A percentile compares a stretch with the other conserved stretches of the same genome.
Conservation (phyloP, 352 stramenopile genomes). For the Globisporangium recalcitrans region DNA sequence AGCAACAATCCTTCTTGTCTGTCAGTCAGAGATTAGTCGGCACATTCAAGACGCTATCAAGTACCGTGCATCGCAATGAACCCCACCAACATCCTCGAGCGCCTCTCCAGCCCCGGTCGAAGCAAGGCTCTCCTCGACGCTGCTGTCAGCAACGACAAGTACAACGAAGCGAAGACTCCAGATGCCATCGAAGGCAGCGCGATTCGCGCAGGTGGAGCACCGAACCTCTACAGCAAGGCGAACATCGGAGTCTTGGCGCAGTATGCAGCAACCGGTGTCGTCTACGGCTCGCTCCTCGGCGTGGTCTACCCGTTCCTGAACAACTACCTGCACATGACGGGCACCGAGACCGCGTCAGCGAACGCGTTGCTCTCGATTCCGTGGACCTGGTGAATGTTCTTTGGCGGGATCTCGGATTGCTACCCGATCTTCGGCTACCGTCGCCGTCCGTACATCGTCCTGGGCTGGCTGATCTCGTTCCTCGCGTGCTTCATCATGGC, state of each 20-base stretch:
- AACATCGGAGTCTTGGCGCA: background rate
- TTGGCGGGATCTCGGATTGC: slow-evolving; percentile 39
- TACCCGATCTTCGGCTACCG: slow-evolving; percentile 34
- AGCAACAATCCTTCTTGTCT: background rate
- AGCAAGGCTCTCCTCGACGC: background rate
- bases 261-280: slow-evolving; percentile 13
- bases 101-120: background rate
- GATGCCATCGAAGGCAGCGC: background rate
- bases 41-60: background rate
- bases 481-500: slow-evolving; percentile 16
- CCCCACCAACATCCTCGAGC: background rate
- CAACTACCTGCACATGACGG: slow-evolving; percentile 23
- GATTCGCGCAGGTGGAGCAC: background rate
- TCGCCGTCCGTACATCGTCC: slow-evolving; percentile 38
- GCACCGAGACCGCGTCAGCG: slow-evolving; percentile 17
- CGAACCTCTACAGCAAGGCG: background rate
- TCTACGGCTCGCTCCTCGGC: slow-evolving; percentile 19
- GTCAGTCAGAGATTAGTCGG: background rate
- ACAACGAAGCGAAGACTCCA: background rate
- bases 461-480: slow-evolving; percentile 20
- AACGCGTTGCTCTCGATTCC: slow-evolving; percentile 26
- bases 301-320: slow-evolving; percentile 17
- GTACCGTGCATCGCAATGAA: too few relatives aligned
- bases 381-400: slow-evolving; percentile 54
- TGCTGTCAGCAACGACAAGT: background rate